Evolutionary conservation across 257 asterid species (phyloP), one percentile per base, ranked within the genome.

Genomic region (Penstemon newberryi): DNA sequence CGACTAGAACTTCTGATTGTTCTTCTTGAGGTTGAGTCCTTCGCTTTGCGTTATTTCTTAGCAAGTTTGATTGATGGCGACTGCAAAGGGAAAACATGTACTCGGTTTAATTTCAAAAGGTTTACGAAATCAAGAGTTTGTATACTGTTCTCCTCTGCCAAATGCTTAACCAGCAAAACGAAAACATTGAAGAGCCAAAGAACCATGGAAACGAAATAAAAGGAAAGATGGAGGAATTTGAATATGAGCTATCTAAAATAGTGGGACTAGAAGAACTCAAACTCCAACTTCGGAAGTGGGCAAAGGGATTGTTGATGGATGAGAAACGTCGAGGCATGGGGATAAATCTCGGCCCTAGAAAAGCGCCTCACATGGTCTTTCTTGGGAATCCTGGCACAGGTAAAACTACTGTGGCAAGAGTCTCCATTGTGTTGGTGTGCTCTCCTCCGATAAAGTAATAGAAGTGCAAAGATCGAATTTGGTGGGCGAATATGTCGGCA

Each of bases 331-430:
- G 79, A 11, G 81, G 89, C 69, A 89, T 89, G 83, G 96, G 96
- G 33, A 66, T 87, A 47, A 78, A 87, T 84, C 89, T 89, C 33
- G 92, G 95, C 47, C 81, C 91, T 5, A 83, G 98, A 71, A 92
- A 88, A 70, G 76, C 88, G 7, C 96, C 98, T 63, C 98, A 92
- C 83, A 92, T 92, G 96, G 96, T 95, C 18, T 92, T 92, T 57
- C 90, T 92, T 39, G 98, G 98, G 53, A 92, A 89, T 73, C 98
- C 96, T 3, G 96, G 15, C 51, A 15, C 80, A 86, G 96, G 97
- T 47, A 91, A 91, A 83, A 91, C 98, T 1, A 81, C 93, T 62
- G 84, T 91, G 0, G 96, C 96, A 63, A 78, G 97, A 73, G 86
- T 87, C 66, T 91, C 37, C 77, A 86, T 58, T 84, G 89, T 71